Evolutionary conservation across 164 flowering plant genomes (phyloP), one percentile per base, ranked within the genome.

Genomic region (Aristolochia fimbriata): DNA sequence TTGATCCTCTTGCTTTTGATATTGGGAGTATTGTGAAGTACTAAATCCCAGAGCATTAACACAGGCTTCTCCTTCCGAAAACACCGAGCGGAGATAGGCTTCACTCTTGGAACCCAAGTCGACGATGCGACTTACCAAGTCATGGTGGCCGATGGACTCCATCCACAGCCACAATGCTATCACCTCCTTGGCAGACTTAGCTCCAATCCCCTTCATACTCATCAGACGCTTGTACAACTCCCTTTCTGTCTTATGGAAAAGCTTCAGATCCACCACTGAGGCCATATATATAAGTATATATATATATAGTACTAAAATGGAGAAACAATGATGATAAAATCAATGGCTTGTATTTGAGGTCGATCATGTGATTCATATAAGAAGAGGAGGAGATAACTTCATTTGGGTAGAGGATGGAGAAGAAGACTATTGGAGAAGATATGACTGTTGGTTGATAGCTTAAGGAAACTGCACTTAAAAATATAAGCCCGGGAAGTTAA

Each of bases 81-180:
- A 33, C 2, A 54, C 33, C 1, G 12, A 17, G 7, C 17, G 31
- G 0, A 62, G 51, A 14, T 15, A 14, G 4, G 17, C 8, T 33
- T 62, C 65, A 3, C 16, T 6, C 12, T 37, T 7, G 43, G 1
- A 10, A 37, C 11, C 43, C 14, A 37, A 33, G 1, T 31, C 4
- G 12, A 33, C 8, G 50, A 62, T 54, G 49, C 45, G 27, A 21
- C 22, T 25, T 14, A 51, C 21, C 1, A 62, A 17, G 9, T 51
- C 58, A 3, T 22, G 37, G 49, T 62, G 31, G n/a, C 64, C 64
- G 21, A 62, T 62, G 50, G 58, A 37, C n/a, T 62, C 64, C 33
- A 62, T 21, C 64, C 64, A 62, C 11, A 62, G 50, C 64, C 64
- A 62, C 6, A 62, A 22, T 2, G 64, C 64, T 9, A 62, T 52